These are phyloP conservation scores for Aspergillus neoniger DNA, from an alignment of 2,329 filamentous ascomycete genomes.

Conservation along the genomic window DNA sequence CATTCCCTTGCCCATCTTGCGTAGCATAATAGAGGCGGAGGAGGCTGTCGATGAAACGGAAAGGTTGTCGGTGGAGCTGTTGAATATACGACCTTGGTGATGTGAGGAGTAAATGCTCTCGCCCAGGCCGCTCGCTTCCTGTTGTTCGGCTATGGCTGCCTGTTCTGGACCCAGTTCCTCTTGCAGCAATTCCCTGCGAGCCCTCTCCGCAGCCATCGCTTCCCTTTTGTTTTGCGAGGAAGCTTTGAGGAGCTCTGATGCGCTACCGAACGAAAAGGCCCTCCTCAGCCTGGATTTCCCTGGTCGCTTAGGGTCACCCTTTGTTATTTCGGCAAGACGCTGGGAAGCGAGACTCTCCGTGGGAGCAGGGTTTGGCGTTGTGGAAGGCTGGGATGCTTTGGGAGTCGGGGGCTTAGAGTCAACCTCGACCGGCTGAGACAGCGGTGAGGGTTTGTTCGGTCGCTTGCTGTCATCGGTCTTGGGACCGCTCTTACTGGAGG, in stretches of 20 bases:
- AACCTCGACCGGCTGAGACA: conserved; percentile 68
- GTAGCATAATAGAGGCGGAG: conserved; percentile 59
- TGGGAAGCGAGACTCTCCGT: conserved; percentile 71
- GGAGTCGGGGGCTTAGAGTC: conserved; percentile 31
- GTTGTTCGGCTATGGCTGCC: conserved; percentile 83
- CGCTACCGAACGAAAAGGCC: conserved; percentile 95
- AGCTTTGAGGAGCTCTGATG: conserved; percentile 80
- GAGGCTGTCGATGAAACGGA: conserved; percentile 53
- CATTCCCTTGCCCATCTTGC: conserved; percentile 99
- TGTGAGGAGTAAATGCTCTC: conserved; percentile 79
- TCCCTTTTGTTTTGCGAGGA: conserved; percentile 63
- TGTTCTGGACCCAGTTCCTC: conserved; percentile 84
- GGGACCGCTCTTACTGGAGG: conserved; percentile 33
- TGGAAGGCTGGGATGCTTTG: conserved; percentile 18
- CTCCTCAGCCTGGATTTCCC: conserved; percentile 84
- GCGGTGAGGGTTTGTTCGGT: conserved; percentile 67
- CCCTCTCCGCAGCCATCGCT: conserved; percentile 53
- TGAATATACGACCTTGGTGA: conserved; percentile 78
- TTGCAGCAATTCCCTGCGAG: conserved; percentile 65
- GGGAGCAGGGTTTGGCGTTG: conserved; percentile 36
- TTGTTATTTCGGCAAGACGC: conserved; percentile 82
- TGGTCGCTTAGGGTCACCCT: conserved; percentile 74
- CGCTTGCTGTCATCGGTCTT: conserved; percentile 70
- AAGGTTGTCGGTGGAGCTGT: conserved; percentile 90
- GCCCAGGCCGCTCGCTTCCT: conserved; percentile 89